Base-by-base conservation (phyloP, 2,329 filamentous ascomycete genomes). In the Diaporthe caulivora region DNA sequence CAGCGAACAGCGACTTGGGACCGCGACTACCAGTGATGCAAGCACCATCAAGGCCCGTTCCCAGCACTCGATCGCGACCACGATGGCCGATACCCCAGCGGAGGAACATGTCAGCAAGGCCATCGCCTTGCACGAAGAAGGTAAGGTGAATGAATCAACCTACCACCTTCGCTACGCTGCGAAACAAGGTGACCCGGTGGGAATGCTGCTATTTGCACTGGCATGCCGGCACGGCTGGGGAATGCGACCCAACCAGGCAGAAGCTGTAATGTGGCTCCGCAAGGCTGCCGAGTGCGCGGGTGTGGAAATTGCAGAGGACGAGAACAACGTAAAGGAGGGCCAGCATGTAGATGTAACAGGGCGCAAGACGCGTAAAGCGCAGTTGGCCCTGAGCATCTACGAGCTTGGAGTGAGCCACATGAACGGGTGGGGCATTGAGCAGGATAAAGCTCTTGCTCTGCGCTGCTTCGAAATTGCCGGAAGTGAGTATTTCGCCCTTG, bases 161-260 rank as follows among this genome's bases (percentile, higher is more conserved):
- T 99, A 98, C 80, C 97, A 99, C 81, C 88, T 99, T 57, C 93
- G 97, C 44, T 90, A 97, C 74, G 97, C 97, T 5, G 96, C 97
- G 0, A 92, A 92, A 78, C 92, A 94, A 72, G 94, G 95, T 60
- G 90, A 97, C 73, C 94, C 97, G 0, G 98, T 96, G 0, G 97
- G 93, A 29, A 99, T 99, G 97, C 90, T 99, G 17, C 87, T 98
- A 42, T 99, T 98, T 82, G 97, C 96, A 7, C 88, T 99, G 47
- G 97, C 97, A 15, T 98, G 96, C 80, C 91, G 97, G 65, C 97
- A 99, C 80, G 97, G 97, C 64, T 99, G 97, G 97, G 97, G 97
- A 24, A 98, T 98, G 94, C 92, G 95, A 13, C 90, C 95, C 10
- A 98, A 98, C 81, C 95, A 95, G 79, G 89, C 89, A 62, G 97